Conservation (phyloP, 495 filamentous ascomycete genomes). For the Hypomontagnella submonticulosa region DNA sequence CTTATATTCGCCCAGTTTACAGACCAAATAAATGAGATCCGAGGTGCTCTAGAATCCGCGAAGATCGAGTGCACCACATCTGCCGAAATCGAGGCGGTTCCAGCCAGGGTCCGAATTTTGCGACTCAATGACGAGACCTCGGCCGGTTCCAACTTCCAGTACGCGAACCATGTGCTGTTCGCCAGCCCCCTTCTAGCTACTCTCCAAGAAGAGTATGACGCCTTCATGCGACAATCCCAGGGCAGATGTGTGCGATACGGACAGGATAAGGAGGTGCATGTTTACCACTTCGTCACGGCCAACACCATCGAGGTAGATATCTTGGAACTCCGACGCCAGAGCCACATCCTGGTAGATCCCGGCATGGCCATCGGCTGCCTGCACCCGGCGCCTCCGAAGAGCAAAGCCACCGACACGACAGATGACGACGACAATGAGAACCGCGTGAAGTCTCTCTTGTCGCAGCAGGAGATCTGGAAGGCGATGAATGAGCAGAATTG, state of each 20-base stretch:
- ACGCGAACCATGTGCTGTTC: conserved; percentile 83
- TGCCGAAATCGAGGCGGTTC: conserved; percentile 10
- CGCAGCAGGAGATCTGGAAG: conserved; percentile 22
- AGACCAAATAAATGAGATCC: conserved; percentile 35
- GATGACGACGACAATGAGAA: background rate
- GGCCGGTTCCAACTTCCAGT: conserved; percentile 77
- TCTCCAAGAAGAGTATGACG: conserved; percentile 67
- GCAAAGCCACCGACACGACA: background rate
- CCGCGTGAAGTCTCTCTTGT: conserved; percentile 23
- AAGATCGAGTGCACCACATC: conserved; percentile 25
- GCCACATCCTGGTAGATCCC: conserved; percentile 12
- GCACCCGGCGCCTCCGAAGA: background rate
- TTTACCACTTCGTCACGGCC: conserved; percentile 74
- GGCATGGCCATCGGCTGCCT: conserved; percentile 22
- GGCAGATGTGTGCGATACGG: conserved; percentile 75
- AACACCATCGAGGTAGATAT: conserved; percentile 78
- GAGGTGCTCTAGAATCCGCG: conserved; percentile 34
- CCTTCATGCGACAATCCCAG: conserved; percentile 74
- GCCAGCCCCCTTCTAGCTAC: conserved; percentile 65
- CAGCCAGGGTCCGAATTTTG: conserved; percentile 69
- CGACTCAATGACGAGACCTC: conserved; percentile 71
- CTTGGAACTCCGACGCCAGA: conserved; percentile 49
- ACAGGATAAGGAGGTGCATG: conserved; percentile 71
- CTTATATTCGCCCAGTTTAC: conserved; percentile 53
- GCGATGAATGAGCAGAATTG: conserved; percentile 35